Evolutionary conservation across 306 rosid species (phyloP).

Genomic region (Vachellia pachyceras): DNA sequence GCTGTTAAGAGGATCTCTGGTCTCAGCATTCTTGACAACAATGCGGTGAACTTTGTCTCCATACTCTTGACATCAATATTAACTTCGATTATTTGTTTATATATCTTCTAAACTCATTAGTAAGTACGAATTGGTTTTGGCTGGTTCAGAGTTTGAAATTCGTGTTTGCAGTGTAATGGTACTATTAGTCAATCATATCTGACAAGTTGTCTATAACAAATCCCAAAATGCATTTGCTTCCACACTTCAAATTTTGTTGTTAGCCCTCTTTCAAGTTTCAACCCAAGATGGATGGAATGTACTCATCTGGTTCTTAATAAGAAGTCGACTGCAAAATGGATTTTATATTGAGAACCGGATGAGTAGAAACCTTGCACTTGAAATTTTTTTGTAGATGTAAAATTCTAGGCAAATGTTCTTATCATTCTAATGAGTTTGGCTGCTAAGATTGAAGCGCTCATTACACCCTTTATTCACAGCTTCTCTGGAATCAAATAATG

Average conservation of each 20-base stretch:
- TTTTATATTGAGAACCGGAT: no score
- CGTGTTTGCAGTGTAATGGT: conserved; percentile 30
- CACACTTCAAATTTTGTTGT: not conserved
- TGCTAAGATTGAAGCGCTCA: not conserved
- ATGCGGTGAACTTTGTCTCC: conserved; percentile 81
- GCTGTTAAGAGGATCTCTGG: conserved; percentile 82
- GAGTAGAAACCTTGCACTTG: not conserved
- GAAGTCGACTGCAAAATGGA: no score
- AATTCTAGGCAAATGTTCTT: not conserved
- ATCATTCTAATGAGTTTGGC: not conserved
- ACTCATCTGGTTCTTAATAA: no score
- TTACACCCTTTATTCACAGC: not conserved
- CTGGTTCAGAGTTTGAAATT: conserved; percentile 25
- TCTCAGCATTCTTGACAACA: conserved; percentile 77
- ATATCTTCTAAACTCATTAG: conserved; percentile 52
- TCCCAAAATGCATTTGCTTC: not conserved
- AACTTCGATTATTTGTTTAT: conserved; percentile 63
- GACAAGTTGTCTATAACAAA: not conserved
- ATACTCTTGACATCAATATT: conserved; percentile 69
- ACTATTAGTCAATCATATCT: not conserved
- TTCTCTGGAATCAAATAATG: not conserved
- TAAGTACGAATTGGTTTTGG: not conserved
- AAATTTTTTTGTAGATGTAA: not conserved
- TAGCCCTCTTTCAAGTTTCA: not conserved
- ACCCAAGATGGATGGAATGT: not conserved